Base-by-base conservation (phyloP, 345 rosid species). In the Rhizophora apiculata region DNA sequence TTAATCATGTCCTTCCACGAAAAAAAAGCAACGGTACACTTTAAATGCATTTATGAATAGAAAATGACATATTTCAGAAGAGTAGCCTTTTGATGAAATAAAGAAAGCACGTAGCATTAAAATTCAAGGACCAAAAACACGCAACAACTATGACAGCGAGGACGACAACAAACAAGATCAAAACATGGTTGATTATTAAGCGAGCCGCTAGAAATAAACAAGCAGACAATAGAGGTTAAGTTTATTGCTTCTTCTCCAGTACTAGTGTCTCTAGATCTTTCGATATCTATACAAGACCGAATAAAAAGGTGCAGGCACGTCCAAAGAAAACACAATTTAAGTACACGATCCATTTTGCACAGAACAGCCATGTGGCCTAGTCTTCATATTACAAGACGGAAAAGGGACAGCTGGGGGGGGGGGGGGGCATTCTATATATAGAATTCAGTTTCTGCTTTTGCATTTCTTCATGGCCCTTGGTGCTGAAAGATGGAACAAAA, bases 381-480 rank as follows among this genome's bases (percentile, higher is more conserved):
- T 59, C 66, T 49, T 72, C 76, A 59, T n/a, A 26, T 34, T 56
- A 43, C 70, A 48, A 49, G 58, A 30, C 58, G 11, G 30, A 27
- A 60, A 62, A 37, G 68, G 31, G 48, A 60, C 68, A 51, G 32
- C 65, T 24, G 20, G 21, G 13, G 6, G 32, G 34, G 32, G 61
- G 0, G 20, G 21, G 13, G 6, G 32, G 34, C 59, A 30, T 36
- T n/a, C 3, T 16, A 22, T 29, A 46, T 52, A 30, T 20, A 56
- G 22, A 31, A 10, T 75, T 82, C 78, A 86, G 83, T 67, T 65
- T 72, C 84, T 83, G 85, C 79, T 84, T 81, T 81, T 82, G 87
- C 81, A 84, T 72, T 87, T 85, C 84, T 82, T 83, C 88, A 83
- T 87, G 26, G 89, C 89, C 75, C 83, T 79, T 70, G 89, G 86